Evolutionary conservation across 148 eudicot genomes (phyloP).

Genomic region (Chenopodium suecicum): DNA sequence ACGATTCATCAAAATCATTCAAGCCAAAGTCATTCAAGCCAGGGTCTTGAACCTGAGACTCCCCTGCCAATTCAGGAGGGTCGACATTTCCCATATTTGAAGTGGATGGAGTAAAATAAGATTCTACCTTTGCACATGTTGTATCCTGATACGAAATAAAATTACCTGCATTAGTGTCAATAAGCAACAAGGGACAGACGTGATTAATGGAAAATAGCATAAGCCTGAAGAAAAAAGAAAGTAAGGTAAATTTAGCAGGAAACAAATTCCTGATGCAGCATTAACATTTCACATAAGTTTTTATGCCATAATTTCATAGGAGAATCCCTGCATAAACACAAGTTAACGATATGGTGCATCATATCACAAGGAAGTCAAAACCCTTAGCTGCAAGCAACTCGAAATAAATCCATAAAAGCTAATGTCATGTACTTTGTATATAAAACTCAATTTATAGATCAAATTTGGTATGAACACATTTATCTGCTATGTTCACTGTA

Average conservation of each 20-base stretch:
- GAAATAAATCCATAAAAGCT: not conserved
- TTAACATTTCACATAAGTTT: too few species aligned
- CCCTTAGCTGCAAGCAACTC: not conserved
- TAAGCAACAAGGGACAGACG: not conserved
- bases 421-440: not conserved
- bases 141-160: constrained; percentile 37
- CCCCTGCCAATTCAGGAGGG: constrained; percentile 41
- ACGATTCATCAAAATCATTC: constrained; percentile 32
- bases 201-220: not conserved
- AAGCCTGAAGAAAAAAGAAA: too few species aligned
- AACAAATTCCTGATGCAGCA: not conserved
- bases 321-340: too few species aligned
- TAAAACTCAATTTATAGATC: not conserved
- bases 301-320: too few species aligned
- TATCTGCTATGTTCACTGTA: not conserved
- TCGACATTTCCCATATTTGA: constrained; percentile 29
- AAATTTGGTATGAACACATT: not conserved
- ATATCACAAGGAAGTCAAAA: not conserved
- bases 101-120: constrained; percentile 28
- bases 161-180: not conserved
- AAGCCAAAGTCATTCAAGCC: constrained; percentile 24
- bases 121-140: constrained; percentile 19
- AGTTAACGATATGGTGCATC: not conserved
- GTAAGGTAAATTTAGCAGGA: not conserved
- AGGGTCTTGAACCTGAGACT: constrained; percentile 47